Percentiles rank a stretch among this genome's conserved stretches.
These are phyloP conservation scores for Pythium plurisporium DNA, from an alignment of 352 stramenopile species.

Conservation along the genomic window DNA sequence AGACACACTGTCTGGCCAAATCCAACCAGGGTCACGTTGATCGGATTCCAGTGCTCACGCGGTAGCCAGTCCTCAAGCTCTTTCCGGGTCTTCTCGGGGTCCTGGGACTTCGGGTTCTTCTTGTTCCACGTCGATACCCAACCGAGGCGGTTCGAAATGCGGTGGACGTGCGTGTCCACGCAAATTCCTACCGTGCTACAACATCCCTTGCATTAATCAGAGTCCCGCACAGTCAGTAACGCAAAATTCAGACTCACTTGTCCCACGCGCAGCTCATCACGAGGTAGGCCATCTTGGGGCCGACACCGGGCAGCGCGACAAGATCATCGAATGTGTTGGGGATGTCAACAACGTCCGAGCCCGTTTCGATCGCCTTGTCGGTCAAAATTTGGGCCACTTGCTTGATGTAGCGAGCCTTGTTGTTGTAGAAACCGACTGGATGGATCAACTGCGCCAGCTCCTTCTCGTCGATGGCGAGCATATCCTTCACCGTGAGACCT, in stretches of 20 bases:
- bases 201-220: neutral
- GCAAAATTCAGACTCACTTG: slow-evolving; percentile 31
- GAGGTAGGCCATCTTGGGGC: slow-evolving; percentile 97
- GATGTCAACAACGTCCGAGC: slow-evolving; percentile 76
- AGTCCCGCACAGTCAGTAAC: neutral
- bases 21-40: slow-evolving; percentile 94
- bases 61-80: slow-evolving; percentile 95
- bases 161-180: slow-evolving; percentile 97
- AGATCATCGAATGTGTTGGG: slow-evolving; percentile 87
- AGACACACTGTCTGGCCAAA: slow-evolving; percentile 94
- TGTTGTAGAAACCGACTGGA: slow-evolving; percentile 95
- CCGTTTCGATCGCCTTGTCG: slow-evolving; percentile 24
- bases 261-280: slow-evolving; percentile 91
- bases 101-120: slow-evolving; percentile 63
- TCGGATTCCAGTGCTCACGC: slow-evolving; percentile 77
- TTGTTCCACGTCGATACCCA: slow-evolving; percentile 92
- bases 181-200: slow-evolving; percentile 89
- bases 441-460: slow-evolving; percentile 87
- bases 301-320: slow-evolving; percentile 90
- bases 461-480: slow-evolving; percentile 78
- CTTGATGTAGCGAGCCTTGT: slow-evolving; percentile 96
- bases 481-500: slow-evolving; percentile 83
- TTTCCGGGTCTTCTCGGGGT: slow-evolving; percentile 91
- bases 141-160: slow-evolving; percentile 93
- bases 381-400: slow-evolving; percentile 54